Conservation (phyloP, 1,284 basidiomycete genomes). For the Lignosus rhinocerotis region DNA sequence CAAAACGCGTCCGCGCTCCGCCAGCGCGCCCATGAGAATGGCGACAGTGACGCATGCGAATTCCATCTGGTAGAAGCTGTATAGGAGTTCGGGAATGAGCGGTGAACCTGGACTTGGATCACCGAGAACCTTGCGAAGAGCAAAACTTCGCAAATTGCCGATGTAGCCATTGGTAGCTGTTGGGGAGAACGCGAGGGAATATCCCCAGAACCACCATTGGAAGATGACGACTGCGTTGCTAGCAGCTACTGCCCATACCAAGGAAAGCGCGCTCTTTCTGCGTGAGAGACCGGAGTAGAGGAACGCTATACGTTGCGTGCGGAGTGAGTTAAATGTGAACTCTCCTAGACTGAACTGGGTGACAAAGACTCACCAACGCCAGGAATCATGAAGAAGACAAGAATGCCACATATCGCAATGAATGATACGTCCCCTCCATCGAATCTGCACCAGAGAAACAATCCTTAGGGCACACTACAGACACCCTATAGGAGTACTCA, state of each 20-base stretch:
- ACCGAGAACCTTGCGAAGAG: slow-evolving; percentile 71
- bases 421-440: slow-evolving; percentile 76
- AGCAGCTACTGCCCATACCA: slow-evolving; percentile 71
- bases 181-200: slow-evolving; percentile 79
- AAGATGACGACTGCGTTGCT: slow-evolving; percentile 82
- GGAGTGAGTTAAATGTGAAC: not conserved
- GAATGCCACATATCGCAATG: slow-evolving; percentile 75
- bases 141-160: slow-evolving; percentile 74
- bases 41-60: slow-evolving; percentile 79
- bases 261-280: slow-evolving; percentile 68
- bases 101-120: slow-evolving; percentile 77
- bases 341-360: not conserved
- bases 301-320: slow-evolving; percentile 50
- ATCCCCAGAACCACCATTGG: slow-evolving; percentile 90
- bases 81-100: slow-evolving; percentile 70
- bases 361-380: slow-evolving; percentile 53
- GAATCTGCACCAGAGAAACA: slow-evolving; percentile 39
- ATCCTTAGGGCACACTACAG: not conserved
- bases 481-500: slow-evolving; percentile 4
- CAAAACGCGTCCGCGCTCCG: slow-evolving; percentile 85
- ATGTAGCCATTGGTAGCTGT: slow-evolving; percentile 79
- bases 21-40: slow-evolving; percentile 80
- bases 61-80: slow-evolving; percentile 90
- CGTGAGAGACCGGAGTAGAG: slow-evolving; percentile 87
- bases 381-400: slow-evolving; percentile 83